Evolutionary conservation across 306 rosid genomes (phyloP).

Genomic region (Vicia villosa): DNA sequence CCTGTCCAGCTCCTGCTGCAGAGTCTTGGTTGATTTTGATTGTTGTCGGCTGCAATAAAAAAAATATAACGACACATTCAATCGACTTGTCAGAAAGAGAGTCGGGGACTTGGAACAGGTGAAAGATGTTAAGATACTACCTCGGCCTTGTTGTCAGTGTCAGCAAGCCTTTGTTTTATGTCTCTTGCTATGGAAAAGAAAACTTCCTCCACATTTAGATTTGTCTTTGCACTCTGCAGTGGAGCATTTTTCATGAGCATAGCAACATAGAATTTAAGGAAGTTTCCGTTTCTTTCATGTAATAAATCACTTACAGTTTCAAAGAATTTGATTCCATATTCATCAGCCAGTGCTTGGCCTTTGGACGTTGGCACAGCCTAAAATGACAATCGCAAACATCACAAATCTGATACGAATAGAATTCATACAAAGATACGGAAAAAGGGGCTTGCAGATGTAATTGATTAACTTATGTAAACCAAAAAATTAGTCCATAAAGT

Average conservation of each 20-base stretch:
- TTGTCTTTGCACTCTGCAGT: constrained; percentile 92
- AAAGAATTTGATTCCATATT: constrained; percentile 92
- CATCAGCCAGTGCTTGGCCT: constrained; percentile 98
- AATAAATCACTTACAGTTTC: constrained; percentile 80
- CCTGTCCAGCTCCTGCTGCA: constrained; percentile 61
- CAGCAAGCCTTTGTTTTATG: constrained; percentile 88
- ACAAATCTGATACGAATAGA: constrained; percentile 19
- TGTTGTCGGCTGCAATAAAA: constrained; percentile 64
- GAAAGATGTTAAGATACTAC: constrained; percentile 55
- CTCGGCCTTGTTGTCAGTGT: constrained; percentile 78
- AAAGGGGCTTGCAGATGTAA: neutral
- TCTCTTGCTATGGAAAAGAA: constrained; percentile 91
- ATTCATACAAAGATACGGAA: no score
- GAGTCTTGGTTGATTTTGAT: constrained; percentile 78
- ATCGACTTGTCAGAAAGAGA: neutral
- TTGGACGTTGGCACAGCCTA: constrained; percentile 95
- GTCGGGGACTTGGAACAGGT: neutral
- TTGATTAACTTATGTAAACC: constrained; percentile 5
- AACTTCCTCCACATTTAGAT: constrained; percentile 92
- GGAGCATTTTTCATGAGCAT: constrained; percentile 37
- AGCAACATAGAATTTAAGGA: neutral
- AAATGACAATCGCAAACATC: constrained; percentile 16
- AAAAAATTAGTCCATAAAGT: no score
- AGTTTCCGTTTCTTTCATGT: constrained; percentile 21
- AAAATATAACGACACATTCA: neutral